phyloP scores from a whole-genome alignment of 75 land plant genomes.

The Picea sitchensis region DNA sequence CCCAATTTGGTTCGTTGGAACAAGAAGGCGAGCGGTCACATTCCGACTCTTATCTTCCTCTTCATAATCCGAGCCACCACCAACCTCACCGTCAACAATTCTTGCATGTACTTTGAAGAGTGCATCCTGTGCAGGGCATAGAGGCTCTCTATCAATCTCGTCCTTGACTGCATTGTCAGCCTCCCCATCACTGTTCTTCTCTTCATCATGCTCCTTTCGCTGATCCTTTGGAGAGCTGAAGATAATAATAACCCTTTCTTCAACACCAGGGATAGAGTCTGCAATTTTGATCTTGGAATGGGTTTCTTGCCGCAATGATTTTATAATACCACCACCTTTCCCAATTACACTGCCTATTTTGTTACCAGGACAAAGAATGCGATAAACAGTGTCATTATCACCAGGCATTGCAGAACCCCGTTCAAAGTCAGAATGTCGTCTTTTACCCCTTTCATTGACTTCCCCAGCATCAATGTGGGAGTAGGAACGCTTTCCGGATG shows the following conservation, averaged over 20 bases:
- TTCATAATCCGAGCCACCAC: conserved; percentile 13
- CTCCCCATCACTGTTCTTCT: conserved; percentile 11
- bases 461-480: conserved; percentile 11
- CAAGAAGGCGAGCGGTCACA: conserved; percentile 58
- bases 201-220: neutral
- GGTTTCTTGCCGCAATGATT: conserved; percentile 64
- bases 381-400: conserved; percentile 50
- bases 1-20: conserved; percentile 72
- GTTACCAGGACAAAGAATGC: conserved; percentile 63
- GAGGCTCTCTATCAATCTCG: conserved; percentile 13
- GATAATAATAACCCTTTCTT: conserved; percentile 73
- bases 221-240: conserved; percentile 25
- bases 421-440: conserved; percentile 19
- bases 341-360: conserved; percentile 85
- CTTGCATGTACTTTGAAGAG: conserved; percentile 59
- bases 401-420: conserved; percentile 10
- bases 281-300: conserved; percentile 72
- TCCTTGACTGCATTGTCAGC: conserved; percentile 16
- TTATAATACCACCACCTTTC: conserved; percentile 76
- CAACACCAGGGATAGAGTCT: conserved; percentile 65
- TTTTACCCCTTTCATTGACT: conserved; percentile 21
- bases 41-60: conserved; percentile 32
- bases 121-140: conserved; percentile 75
- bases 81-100: conserved; percentile 49
- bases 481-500: conserved; percentile 31